Base-by-base conservation (phyloP, 768 basidiomycete genomes). In the Rhodotorula diobovata region DNA sequence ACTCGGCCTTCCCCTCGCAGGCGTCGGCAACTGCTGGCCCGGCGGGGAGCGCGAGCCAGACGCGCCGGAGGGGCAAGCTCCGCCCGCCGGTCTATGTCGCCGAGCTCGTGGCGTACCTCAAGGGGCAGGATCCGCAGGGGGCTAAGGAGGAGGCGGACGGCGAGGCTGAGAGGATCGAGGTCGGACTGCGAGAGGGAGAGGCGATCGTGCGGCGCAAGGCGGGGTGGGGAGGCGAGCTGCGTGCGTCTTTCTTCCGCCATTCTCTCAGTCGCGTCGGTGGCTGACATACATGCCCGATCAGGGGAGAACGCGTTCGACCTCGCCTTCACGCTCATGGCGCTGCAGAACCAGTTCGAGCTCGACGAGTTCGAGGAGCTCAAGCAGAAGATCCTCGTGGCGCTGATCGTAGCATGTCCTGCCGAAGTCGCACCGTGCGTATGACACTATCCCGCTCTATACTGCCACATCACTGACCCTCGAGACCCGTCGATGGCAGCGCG, bases 221-320 rank as follows among this genome's bases (percentile, higher is more conserved):
- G 46, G 85, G 83, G 21, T 98, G 88, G 80, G 96, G 96, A 23
- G 87, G 86, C 1, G 96, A 99, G 78, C 84, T 99, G 25, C 88
- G 95, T 93, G 75, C 66, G 87, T 82, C 21, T 18, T 25, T 65
- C 61, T 30, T 39, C 30, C 41, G 28, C 6, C 21, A 34, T 30
- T 41, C 20, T 3, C 45, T 4, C 21, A 25, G 8, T 16, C 2
- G 4, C 34, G 16, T 58, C 32, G 21, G 23, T 25, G 18, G 58
- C 20, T 32, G 68, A 69, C 35, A 32, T 34, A 14, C 28, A n/a
- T 7, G 39, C 73, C n/a, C n/a, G n/a, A 41, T 41, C 39, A 98
- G 95, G 88, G 69, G 95, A 99, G 80, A 95, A 95, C 78, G 89
- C 93, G 0, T 87, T 89, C 57, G 88, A 93, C 77, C 84, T 98